Base-by-base conservation (phyloP, 2,329 filamentous ascomycete genomes). In the Canariomyces notabilis region DNA sequence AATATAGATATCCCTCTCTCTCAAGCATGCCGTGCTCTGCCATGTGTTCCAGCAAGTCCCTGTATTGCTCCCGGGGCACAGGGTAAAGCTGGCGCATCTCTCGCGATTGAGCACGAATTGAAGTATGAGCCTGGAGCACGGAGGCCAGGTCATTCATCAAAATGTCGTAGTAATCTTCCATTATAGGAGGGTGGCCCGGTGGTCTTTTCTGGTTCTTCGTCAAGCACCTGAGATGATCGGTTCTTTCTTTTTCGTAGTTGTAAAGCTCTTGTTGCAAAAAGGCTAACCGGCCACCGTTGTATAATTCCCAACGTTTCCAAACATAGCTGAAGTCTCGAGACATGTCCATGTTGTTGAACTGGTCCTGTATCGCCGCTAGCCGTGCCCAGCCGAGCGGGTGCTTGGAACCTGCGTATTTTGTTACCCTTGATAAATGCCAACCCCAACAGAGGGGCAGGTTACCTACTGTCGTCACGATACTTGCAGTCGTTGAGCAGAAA, bases 131-230 rank as follows among this genome's bases (percentile, higher is more conserved):
- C 33, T 12, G 16, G 7, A 4, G 4, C 3, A 36, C 20, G 9
- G 33, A 15, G 9, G 33, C 20, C 32, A n/a, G n/a, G n/a, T n/a
- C n/a, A n/a, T n/a, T n/a, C n/a, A 47, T 35, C 2, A 51, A 41
- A 8, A 29, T n/a, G 18, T 48, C 49, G 16, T 41, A 47, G 6
- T 49, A 21, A 15, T 12, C 14, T 8, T 26, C 32, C n/a, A 32
- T 4, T 9, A 35, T 32, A 23, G 9, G 14, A 12, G 33, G 34
- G 6, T 39, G 31, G 14, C 47, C 47, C 16, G 47, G 42, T 4
- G 33, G 38, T 18, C 47, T 45, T 16, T 15, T 49, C 20, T 49
- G 47, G 21, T 42, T 42, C 16, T 35, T 9, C 16, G 47, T 46
- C 38, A 47, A n/a, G 18, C 37, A 20, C n/a, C 29, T 46, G 3